Conservation (phyloP, 345 rosid genomes). For the Brassica rapa region DNA sequence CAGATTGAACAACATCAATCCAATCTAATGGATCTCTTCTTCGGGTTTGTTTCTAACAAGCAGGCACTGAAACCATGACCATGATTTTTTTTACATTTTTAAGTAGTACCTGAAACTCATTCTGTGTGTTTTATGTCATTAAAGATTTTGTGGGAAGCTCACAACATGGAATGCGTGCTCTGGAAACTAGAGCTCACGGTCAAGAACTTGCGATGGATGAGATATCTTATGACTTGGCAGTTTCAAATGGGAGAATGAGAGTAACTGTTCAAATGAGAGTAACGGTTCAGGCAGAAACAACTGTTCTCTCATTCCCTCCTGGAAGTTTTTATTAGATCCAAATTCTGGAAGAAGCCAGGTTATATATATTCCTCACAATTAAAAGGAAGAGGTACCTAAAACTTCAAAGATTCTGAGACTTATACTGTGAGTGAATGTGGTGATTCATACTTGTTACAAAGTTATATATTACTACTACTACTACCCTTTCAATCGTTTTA, state of each 20-base stretch:
- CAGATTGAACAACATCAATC: too few relatives aligned
- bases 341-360: constrained; percentile 75
- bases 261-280: neutral
- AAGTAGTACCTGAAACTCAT: neutral
- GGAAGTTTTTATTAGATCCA: constrained; percentile 66
- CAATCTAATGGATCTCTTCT: too few relatives aligned
- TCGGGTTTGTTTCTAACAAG: too few relatives aligned
- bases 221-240: constrained; percentile 86
- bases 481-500: neutral
- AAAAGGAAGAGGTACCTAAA: constrained; percentile 9
- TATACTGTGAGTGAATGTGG: constrained; percentile 14
- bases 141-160: constrained; percentile 87
- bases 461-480: constrained; percentile 7
- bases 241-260: constrained; percentile 73
- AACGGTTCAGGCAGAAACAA: constrained; percentile 45
- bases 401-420: neutral
- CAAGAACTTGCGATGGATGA: constrained; percentile 89
- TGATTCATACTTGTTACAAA: constrained; percentile 31
- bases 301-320: constrained; percentile 73
- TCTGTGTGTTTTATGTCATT: constrained; percentile 17
- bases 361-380: constrained; percentile 35
- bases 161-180: constrained; percentile 72
- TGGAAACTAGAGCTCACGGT: constrained; percentile 87
- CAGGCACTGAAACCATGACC: too few relatives aligned
- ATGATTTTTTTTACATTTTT: neutral